Base-by-base conservation (phyloP, 73 alveolate genomes). In the Symbiodinium natans region DNA sequence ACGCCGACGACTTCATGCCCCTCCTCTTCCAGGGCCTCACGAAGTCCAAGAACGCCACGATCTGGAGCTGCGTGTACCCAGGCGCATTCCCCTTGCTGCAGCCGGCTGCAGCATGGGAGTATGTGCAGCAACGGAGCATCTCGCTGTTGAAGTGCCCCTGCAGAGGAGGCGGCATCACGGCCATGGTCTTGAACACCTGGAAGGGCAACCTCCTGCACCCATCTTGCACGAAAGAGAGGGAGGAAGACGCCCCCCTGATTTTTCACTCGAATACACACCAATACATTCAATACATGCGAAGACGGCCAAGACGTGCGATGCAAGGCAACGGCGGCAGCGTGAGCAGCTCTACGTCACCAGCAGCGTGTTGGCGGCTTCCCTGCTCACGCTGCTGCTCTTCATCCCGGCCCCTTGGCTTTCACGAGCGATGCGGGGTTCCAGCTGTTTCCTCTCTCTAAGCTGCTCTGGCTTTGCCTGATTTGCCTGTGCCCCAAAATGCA, bases 1-100 rank as follows among this genome's bases (percentile, higher is more conserved):
- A 89, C 43, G 95, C 86, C 38, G 95, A 89, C 42, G 95, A 89
- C 33, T 89, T 63, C 86, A 89, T 89, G 95, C 95, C 95, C n/a
- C 46, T 89, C 46, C 95, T 89, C 39, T 89, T 89, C 43, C 86
- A 34, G 82, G 95, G 95, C 33, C 73, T 89, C 25, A 89, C 95
- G 36, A 59, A 83, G 39, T 89, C 95, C 36, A 25, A 83, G 23
- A 83, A 42, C 36, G 75, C 54, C 46, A 80, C 48, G 52, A 42
- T 83, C 95, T 68, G 36, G 86, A 39, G 75, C 34, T 83, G 86
- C 31, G 95, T 89, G 39, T 89, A 89, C 25, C 95, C 95, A 59
- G 95, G 95, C 34, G 43, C 68, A 6, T 34, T 23, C 41, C 39
- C 27, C 41, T 71, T 23, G 21, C 21, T 21, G 29, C 21, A 56